Evolutionary conservation across 202 grass and related monocot genomes (phyloP), one percentile per base, ranked within the genome.

Genomic region (Sporobolus alterniflorus): DNA sequence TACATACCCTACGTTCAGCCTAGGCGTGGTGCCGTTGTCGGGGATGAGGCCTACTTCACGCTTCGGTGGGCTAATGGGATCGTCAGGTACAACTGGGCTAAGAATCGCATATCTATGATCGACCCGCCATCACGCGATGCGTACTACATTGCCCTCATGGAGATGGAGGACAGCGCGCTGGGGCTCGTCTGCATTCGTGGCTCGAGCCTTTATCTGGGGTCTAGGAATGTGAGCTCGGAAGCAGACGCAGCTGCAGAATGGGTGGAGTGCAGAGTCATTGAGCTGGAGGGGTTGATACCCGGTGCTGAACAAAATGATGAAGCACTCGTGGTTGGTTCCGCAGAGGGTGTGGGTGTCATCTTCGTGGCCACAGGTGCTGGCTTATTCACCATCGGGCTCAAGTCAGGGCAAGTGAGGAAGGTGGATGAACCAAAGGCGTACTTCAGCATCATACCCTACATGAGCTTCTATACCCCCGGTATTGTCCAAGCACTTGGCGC

Each of bases 311-410:
- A 26, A 16, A 6, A 17, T 17, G 60, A 63, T 29, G 28, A 7
- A 56, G 1, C 24, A 44, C 4, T 11, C 18, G 55, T 62, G 3
- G 73, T 28, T n/a, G 55, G 73, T 29, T 76, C 10, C 21, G 55
- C 55, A 31, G 73, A 76, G 39, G 73, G 73, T 14, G 16, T 76
- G 39, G 73, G n/a, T 21, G 39, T 46, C 39, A 46, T 76, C 55
- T 76, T 76, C 1, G 9, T 76, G 11, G 4, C 8, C 54, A 43
- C 73, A 21, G 2, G 1, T 61, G 24, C 18, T 61, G 73, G 54
- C 9, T 44, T 76, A 17, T 61, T 61, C 39, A 20, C 15, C 11
- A 7, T 76, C 1, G 24, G 30, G 9, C 73, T 76, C 15, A 76
- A 30, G 0, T 44, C 54, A 13, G 24, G 2, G 4, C 24, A 3